These are phyloP conservation scores for Exobasidium rhododendri DNA, from an alignment of 1,284 basidiomycete species.

Conservation along the genomic window DNA sequence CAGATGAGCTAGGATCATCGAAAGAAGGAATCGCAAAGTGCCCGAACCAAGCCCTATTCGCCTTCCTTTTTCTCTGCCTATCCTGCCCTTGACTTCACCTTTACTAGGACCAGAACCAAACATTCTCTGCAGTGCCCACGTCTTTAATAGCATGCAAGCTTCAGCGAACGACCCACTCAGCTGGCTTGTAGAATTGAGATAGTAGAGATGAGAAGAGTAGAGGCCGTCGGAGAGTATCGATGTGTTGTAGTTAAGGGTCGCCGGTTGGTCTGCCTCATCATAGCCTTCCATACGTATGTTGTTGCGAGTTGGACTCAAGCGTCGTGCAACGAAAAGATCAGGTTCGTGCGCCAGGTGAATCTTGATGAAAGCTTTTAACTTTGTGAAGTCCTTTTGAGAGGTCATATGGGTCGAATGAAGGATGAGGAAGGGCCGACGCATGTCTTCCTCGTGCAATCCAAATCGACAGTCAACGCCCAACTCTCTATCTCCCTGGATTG, in stretches of 20 bases:
- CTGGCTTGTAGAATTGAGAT: constrained; percentile 67
- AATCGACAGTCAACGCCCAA: constrained; percentile 65
- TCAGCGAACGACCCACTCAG: constrained; percentile 68
- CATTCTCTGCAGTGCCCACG: constrained; percentile 87
- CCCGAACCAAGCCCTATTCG: constrained; percentile 49
- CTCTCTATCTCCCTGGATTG: constrained; percentile 57
- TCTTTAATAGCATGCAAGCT: constrained; percentile 73
- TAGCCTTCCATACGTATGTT: constrained; percentile 56
- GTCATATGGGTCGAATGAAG: constrained; percentile 62
- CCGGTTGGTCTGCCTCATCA: constrained; percentile 25
- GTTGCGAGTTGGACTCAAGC: constrained; percentile 66
- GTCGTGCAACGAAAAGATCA: constrained; percentile 64
- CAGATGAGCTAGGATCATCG: constrained; percentile 53
- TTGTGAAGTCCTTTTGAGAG: constrained; percentile 65
- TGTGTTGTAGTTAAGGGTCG: constrained; percentile 76
- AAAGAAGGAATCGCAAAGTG: constrained; percentile 66
- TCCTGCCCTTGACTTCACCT: constrained; percentile 38
- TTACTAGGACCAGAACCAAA: constrained; percentile 58
- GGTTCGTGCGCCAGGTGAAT: constrained; percentile 69
- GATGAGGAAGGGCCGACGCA: constrained; percentile 68
- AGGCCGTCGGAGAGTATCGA: constrained; percentile 68
- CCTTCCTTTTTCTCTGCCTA: constrained; percentile 21
- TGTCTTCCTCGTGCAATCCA: constrained; percentile 65
- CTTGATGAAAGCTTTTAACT: constrained; percentile 68
- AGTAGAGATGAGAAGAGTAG: constrained; percentile 68